These are phyloP conservation scores for Pisolithus microcarpus DNA, from an alignment of 768 basidiomycete species.

Conservation along the genomic window DNA sequence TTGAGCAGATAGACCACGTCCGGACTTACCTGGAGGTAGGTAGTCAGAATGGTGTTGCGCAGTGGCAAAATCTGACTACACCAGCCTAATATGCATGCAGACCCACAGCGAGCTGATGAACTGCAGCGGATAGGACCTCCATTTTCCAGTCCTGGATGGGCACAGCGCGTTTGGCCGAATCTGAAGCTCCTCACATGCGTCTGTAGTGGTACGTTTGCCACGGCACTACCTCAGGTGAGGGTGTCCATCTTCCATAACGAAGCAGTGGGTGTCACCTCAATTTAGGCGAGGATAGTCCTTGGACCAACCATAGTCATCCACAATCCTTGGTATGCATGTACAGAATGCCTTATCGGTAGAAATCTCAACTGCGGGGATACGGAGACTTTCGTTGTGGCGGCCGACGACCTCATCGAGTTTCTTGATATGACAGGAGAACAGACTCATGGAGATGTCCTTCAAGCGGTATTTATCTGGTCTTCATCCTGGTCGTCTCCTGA, in stretches of 20 bases:
- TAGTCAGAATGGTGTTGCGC: neutral
- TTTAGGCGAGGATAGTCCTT: neutral
- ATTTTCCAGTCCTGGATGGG: slow-evolving; percentile 11
- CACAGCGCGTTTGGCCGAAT: slow-evolving; percentile 11
- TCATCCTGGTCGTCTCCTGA: neutral
- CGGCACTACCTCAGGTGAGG: slow-evolving; percentile 9
- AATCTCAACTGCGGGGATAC: neutral
- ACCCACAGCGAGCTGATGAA: slow-evolving; percentile 15
- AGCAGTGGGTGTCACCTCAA: neutral
- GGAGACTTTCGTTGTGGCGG: slow-evolving; percentile 6
- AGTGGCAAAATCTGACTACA: neutral
- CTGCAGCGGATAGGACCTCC: slow-evolving; percentile 10
- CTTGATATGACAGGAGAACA: slow-evolving; percentile 10
- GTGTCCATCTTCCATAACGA: neutral
- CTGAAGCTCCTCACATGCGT: neutral
- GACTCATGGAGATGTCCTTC: slow-evolving; percentile 9
- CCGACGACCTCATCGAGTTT: slow-evolving; percentile 11
- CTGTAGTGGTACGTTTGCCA: slow-evolving; percentile 9
- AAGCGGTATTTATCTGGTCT: slow-evolving; percentile 8
- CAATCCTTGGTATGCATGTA: slow-evolving; percentile 5
- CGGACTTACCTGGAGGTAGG: slow-evolving; percentile 11
- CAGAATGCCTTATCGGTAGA: slow-evolving; percentile 6
- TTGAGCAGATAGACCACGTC: slow-evolving; percentile 8
- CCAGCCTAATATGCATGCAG: slow-evolving; percentile 2
- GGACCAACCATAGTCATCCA: slow-evolving; percentile 1